Conservation (phyloP, 1,284 basidiomycete species). For the Ustilago cynodontis region DNA sequence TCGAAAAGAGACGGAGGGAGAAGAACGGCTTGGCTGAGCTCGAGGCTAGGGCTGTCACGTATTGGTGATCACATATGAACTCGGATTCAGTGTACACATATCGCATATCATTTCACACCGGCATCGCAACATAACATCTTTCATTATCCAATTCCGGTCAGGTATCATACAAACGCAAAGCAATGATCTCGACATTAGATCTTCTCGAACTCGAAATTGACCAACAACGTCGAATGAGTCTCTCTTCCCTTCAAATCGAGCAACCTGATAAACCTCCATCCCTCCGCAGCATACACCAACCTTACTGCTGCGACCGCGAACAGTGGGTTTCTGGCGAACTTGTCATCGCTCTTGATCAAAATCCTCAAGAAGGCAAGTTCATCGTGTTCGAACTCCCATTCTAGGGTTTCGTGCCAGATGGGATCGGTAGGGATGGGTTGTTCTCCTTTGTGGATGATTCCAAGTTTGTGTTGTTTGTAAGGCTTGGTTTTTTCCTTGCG, state of each 20-base stretch:
- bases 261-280: constrained; percentile 74
- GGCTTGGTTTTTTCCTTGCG: constrained; percentile 56
- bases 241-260: constrained; percentile 75
- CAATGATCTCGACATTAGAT: constrained; percentile 2
- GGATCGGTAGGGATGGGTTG: constrained; percentile 57
- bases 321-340: constrained; percentile 58
- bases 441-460: constrained; percentile 50
- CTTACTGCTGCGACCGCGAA: constrained; percentile 59
- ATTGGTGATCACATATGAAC: constrained; percentile 36
- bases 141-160: background rate
- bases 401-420: constrained; percentile 57
- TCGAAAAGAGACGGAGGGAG: constrained; percentile 47
- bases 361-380: constrained; percentile 60
- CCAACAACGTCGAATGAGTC: constrained; percentile 66
- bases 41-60: constrained; percentile 39
- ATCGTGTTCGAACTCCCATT: constrained; percentile 58
- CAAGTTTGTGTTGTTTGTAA: constrained; percentile 59
- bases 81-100: background rate
- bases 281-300: constrained; percentile 20
- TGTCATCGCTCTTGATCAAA: constrained; percentile 64
- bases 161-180: background rate
- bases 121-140: constrained; percentile 1
- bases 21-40: constrained; percentile 37
- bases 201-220: constrained; percentile 39
- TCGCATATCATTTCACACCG: constrained; percentile 1